Evolutionary conservation across 768 basidiomycete species (phyloP).

Genomic region (Macrolepiota albuminosa): DNA sequence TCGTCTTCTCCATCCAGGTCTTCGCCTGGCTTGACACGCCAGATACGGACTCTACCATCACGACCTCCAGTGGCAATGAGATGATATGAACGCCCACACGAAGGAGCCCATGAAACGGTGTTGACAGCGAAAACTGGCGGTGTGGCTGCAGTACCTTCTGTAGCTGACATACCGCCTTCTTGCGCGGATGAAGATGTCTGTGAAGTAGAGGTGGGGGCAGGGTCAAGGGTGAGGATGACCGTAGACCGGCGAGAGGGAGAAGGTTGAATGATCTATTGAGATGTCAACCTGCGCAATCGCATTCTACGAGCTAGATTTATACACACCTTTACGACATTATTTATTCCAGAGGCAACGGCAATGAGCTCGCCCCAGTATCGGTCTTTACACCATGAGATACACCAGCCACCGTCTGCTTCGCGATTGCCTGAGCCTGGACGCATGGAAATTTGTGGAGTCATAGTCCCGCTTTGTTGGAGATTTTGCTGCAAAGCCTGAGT

Average conservation of each 20-base stretch:
- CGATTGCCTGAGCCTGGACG: constrained; percentile 47
- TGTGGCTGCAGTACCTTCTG: constrained; percentile 25
- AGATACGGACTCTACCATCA: constrained; percentile 87
- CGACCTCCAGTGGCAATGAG: constrained; percentile 87
- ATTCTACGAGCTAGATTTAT: not conserved
- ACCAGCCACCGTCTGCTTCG: constrained; percentile 92
- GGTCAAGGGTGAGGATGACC: constrained; percentile 57
- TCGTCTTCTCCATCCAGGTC: constrained; percentile 35
- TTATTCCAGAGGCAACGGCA: constrained; percentile 69
- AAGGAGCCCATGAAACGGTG: constrained; percentile 91
- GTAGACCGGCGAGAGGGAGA: constrained; percentile 63
- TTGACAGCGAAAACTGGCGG: constrained; percentile 62
- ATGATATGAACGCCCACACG: constrained; percentile 91
- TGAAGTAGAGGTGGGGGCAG: constrained; percentile 30
- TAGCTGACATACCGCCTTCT: constrained; percentile 18
- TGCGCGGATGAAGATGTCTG: constrained; percentile 4
- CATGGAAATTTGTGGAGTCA: constrained; percentile 10
- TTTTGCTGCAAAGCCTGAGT: constrained; percentile 61
- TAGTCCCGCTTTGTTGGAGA: constrained; percentile 26
- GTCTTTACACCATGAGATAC: constrained; percentile 94
- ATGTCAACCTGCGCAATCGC: not conserved
- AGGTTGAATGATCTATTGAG: constrained; percentile 65
- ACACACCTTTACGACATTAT: constrained; percentile 71
- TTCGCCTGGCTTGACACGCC: constrained; percentile 68
- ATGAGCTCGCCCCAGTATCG: constrained; percentile 92